Percentiles rank a stretch among this genome's conserved stretches.
These are phyloP conservation scores for Serendipita indica DNA, from an alignment of 768 basidiomycete species.

Conservation along the genomic window DNA sequence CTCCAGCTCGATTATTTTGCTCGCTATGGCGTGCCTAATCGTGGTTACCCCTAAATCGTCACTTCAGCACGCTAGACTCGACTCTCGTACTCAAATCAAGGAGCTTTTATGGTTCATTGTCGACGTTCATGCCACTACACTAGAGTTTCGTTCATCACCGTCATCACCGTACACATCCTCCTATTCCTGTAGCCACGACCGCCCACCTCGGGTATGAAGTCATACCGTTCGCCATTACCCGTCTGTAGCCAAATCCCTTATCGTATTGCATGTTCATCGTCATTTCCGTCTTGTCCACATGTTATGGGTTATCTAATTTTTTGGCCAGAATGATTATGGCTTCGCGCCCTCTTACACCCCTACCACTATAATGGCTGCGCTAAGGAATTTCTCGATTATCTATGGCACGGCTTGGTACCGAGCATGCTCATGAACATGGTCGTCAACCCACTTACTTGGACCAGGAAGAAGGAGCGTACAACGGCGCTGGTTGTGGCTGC, in stretches of 20 bases:
- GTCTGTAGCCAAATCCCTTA: not conserved
- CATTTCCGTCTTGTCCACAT: not conserved
- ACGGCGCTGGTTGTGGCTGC: constrained; percentile 52
- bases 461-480: constrained; percentile 67
- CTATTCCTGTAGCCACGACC: not conserved
- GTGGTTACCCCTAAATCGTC: too few relatives aligned
- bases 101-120: too few relatives aligned
- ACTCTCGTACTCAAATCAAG: too few relatives aligned
- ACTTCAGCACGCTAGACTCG: too few relatives aligned
- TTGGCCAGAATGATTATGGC: too few relatives aligned
- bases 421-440: not conserved
- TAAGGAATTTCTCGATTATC: constrained; percentile 21
- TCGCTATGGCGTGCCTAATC: too few relatives aligned
- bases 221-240: not conserved
- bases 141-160: too few relatives aligned
- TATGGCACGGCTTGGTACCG: constrained; percentile 30
- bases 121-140: too few relatives aligned
- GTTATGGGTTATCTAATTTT: not conserved
- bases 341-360: not conserved
- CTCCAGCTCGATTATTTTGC: too few relatives aligned
- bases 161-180: too few relatives aligned
- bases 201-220: too few relatives aligned
- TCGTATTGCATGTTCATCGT: not conserved
- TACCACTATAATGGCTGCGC: not conserved
- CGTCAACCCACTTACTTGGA: not conserved